Evolutionary conservation across 116 monocot genomes (phyloP).

Genomic region (Dioscorea cayenensis): DNA sequence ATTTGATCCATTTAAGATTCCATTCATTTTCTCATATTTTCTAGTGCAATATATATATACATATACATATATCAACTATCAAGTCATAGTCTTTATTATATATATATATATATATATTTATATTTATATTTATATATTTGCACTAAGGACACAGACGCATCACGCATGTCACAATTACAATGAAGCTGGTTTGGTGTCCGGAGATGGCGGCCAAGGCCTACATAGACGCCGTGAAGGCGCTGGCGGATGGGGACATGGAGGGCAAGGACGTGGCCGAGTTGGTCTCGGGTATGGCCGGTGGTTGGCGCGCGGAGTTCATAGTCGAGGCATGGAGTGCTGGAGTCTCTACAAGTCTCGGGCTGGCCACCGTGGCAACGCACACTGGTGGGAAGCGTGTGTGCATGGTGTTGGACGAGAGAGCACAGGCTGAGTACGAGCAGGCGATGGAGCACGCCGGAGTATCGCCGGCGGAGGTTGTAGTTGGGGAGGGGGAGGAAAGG

Average conservation of each 20-base stretch:
- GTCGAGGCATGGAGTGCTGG: conserved; percentile 20
- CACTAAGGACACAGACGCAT: too few species aligned
- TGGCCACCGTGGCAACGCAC: conserved; percentile 17
- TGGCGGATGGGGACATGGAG: conserved; percentile 8
- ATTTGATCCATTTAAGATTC: too few species aligned
- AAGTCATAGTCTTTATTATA: too few species aligned
- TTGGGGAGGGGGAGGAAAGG: conserved; percentile 8
- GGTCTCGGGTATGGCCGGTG: conserved; percentile 55
- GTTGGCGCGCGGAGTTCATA: conserved; percentile 44
- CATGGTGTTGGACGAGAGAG: conserved; percentile 9
- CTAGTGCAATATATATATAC: too few species aligned
- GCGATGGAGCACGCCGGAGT: conserved; percentile 3
- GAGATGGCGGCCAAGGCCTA: conserved; percentile 51
- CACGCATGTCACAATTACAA: background rate
- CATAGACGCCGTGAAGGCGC: conserved; percentile 37
- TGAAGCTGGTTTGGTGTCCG: conserved; percentile 71
- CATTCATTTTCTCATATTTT: too few species aligned
- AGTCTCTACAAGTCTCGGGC: conserved; percentile 9
- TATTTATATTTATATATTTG: too few species aligned
- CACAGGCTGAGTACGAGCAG: conserved; percentile 6
- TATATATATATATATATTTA: too few species aligned
- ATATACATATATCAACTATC: too few species aligned
- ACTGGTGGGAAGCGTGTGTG: conserved; percentile 26
- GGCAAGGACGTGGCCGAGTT: conserved; percentile 40
- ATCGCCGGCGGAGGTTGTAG: background rate